These are phyloP conservation scores for Chrysoporthe cubensis DNA, from an alignment of 2,329 filamentous ascomycete species.

Conservation along the genomic window DNA sequence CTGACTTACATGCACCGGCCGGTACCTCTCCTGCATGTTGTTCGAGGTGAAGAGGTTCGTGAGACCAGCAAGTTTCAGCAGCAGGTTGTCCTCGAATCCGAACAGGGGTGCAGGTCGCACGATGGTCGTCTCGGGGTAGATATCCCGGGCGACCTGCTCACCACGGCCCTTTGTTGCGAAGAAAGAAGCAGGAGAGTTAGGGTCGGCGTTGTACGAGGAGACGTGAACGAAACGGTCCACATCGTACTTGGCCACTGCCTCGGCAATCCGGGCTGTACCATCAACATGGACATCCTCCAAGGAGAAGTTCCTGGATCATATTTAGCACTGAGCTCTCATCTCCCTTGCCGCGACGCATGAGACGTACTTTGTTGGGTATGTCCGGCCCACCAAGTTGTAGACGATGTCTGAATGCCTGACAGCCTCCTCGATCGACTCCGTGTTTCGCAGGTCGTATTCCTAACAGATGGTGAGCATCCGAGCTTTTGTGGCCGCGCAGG, in stretches of 20 bases:
- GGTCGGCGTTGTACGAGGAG: conserved; percentile 88
- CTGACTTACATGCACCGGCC: conserved; percentile 79
- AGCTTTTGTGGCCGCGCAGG: conserved; percentile 16
- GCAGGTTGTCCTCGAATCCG: conserved; percentile 90
- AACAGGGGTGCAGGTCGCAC: conserved; percentile 93
- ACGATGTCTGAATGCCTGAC: conserved; percentile 97
- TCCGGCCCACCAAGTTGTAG: conserved; percentile 92
- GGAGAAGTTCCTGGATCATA: conserved; percentile 77
- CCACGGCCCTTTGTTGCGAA: conserved; percentile 86
- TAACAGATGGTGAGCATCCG: conserved; percentile 40
- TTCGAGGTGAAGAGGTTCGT: conserved; percentile 88
- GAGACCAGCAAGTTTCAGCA: conserved; percentile 80
- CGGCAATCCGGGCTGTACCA: conserved; percentile 87
- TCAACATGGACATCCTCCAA: conserved; percentile 92
- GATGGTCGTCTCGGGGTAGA: conserved; percentile 97
- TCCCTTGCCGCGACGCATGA: neutral
- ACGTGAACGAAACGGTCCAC: conserved; percentile 96
- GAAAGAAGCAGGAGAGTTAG: conserved; percentile 83
- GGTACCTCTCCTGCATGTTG: conserved; percentile 88
- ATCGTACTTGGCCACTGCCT: conserved; percentile 96
- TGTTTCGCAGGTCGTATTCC: conserved; percentile 96
- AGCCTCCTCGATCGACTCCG: conserved; percentile 91
- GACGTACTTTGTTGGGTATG: conserved; percentile 91
- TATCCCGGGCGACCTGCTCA: conserved; percentile 81
- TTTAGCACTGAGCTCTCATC: conserved; percentile 5